A percentile compares a stretch with the other conserved stretches of the same genome.
These are phyloP conservation scores for Thraustotheca clavata DNA, from an alignment of 352 stramenopile genomes.

Conservation along the genomic window DNA sequence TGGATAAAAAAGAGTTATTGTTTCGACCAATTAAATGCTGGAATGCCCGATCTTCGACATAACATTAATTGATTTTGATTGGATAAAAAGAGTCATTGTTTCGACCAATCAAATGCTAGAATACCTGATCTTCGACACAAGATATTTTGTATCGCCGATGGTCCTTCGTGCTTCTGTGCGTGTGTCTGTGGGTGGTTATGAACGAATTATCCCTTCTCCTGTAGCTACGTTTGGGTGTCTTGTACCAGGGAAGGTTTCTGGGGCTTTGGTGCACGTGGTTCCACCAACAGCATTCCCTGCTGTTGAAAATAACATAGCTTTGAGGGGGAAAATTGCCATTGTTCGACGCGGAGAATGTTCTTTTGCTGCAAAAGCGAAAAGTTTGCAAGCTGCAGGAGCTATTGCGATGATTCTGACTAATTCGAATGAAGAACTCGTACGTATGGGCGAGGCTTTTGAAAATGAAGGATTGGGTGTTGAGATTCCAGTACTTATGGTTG, in stretches of 20 bases:
- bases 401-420: slow-evolving; percentile 36
- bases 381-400: slow-evolving; percentile 45
- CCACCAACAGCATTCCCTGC: slow-evolving; percentile 46
- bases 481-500: slow-evolving; percentile 22
- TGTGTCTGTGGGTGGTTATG: background rate
- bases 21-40: too few species aligned
- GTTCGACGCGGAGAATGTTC: slow-evolving; percentile 63
- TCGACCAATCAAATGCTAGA: too few species aligned
- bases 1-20: too few species aligned
- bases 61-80: too few species aligned
- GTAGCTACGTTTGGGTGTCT: slow-evolving; percentile 51
- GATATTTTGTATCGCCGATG: too few species aligned
- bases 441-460: slow-evolving; percentile 18
- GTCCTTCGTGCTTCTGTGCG: slow-evolving; percentile 7
- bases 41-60: too few species aligned
- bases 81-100: too few species aligned
- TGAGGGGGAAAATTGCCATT: slow-evolving; percentile 43
- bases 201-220: slow-evolving; percentile 21
- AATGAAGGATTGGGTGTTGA: slow-evolving; percentile 8
- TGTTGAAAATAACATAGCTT: slow-evolving; percentile 37
- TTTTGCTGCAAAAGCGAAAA: slow-evolving; percentile 50
- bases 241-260: slow-evolving; percentile 23
- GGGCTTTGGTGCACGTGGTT: slow-evolving; percentile 42
- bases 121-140: too few species aligned
- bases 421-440: slow-evolving; percentile 20